A percentile compares a stretch with the other conserved stretches of the same genome.
phyloP scores from a whole-genome alignment of 108 stramenopile genomes.

The Chaetoceros muelleri region DNA sequence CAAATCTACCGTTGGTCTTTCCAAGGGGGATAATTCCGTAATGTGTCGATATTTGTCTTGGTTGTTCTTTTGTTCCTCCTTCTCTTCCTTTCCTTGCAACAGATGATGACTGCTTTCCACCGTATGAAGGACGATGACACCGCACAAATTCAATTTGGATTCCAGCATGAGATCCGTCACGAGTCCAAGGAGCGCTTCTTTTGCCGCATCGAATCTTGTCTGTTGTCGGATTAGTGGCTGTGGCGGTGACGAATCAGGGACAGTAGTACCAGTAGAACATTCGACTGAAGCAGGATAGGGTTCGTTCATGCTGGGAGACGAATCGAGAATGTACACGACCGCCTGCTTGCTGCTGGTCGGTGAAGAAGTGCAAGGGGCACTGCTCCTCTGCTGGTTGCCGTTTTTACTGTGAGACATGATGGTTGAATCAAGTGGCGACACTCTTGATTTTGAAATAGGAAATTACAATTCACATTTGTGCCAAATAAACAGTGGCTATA shows the following conservation, averaged over 20 bases:
- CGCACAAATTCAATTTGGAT: conserved; percentile 40
- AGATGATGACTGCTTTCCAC: conserved; percentile 40
- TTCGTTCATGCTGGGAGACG: conserved; percentile 47
- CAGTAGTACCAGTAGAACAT: neutral
- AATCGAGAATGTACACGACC: conserved; percentile 56
- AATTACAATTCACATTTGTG: neutral
- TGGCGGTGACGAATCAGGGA: neutral
- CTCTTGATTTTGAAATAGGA: no score
- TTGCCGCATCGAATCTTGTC: conserved; percentile 37
- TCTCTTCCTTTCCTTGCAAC: conserved; percentile 14
- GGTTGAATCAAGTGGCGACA: no score
- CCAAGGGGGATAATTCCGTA: conserved; percentile 37
- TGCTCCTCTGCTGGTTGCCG: neutral
- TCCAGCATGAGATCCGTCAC: conserved; percentile 56
- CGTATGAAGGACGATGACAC: conserved; percentile 45
- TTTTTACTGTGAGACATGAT: no score
- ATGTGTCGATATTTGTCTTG: conserved; percentile 31
- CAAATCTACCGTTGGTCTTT: conserved; percentile 32
- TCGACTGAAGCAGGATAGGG: conserved; percentile 9
- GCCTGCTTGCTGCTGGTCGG: conserved; percentile 40
- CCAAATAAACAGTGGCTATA: neutral
- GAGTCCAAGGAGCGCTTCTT: conserved; percentile 27
- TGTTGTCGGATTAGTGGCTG: conserved; percentile 1
- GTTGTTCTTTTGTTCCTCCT: conserved; percentile 15
- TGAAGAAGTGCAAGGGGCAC: neutral